Percentiles rank a stretch among this genome's conserved stretches.
Conservation (phyloP, 768 basidiomycete genomes). For the Mrakia frigida region DNA sequence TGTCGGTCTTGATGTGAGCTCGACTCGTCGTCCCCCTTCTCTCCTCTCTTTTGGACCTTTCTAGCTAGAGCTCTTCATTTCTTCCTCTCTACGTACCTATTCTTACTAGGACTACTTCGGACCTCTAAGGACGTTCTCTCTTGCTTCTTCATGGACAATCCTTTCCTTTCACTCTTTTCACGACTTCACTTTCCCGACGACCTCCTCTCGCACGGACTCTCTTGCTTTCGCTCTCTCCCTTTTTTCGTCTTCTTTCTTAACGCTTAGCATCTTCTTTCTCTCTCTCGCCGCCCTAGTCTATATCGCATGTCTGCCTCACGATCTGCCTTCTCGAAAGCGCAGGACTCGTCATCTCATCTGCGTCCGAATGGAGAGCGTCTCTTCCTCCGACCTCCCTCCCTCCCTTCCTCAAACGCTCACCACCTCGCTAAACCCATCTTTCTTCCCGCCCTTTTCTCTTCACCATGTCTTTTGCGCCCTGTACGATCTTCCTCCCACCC, state of each 20-base stretch:
- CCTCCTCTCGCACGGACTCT: not conserved
- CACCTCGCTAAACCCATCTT: not conserved
- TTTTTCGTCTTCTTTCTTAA: not conserved
- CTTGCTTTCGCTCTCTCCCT: not conserved
- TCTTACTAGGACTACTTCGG: no score
- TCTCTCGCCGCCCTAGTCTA: no score
- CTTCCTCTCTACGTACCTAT: not conserved
- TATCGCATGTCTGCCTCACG: not conserved
- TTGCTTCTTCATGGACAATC: not conserved
- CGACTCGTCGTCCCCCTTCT: not conserved
- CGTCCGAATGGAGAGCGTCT: not conserved
- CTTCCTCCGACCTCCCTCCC: not conserved
- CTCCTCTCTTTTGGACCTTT: not conserved
- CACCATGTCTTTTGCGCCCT: conserved; percentile 26
- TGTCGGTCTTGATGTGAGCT: not conserved
- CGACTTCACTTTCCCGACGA: not conserved
- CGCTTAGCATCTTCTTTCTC: not conserved
- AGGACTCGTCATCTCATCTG: not conserved
- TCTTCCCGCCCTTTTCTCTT: not conserved
- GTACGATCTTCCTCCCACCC: not conserved
- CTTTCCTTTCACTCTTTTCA: not conserved
- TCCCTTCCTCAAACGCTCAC: not conserved
- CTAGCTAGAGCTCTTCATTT: not conserved
- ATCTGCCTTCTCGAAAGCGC: not conserved
- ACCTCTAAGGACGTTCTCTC: not conserved